Evolutionary conservation across 176 grass and related monocot species (phyloP).

Genomic region (Cenchrus fungigraminus): DNA sequence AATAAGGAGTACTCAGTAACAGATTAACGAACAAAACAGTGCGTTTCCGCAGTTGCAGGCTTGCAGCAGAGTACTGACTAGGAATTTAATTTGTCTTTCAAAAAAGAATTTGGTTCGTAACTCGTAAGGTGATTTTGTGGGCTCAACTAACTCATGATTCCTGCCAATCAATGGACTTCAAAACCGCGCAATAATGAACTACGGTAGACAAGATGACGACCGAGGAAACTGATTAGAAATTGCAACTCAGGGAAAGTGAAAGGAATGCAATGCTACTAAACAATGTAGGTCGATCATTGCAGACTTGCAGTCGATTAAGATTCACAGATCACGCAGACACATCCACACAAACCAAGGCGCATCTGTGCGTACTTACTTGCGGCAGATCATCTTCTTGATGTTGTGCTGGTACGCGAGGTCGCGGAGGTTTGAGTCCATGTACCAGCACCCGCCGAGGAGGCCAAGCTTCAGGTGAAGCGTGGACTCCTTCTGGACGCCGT

Average conservation of each 20-base stretch:
- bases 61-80: not conserved
- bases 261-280: not conserved
- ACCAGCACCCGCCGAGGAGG: not conserved
- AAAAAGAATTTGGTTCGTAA: too few species aligned
- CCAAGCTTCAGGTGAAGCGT: constrained; percentile 39
- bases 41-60: not conserved
- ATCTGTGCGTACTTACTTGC: constrained; percentile 31
- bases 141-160: not conserved
- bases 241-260: not conserved
- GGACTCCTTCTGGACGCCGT: constrained; percentile 48
- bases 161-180: not conserved
- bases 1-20: not conserved
- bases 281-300: not conserved
- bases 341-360: not conserved
- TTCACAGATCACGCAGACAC: not conserved
- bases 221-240: not conserved
- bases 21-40: not conserved
- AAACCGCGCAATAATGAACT: not conserved
- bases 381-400: constrained; percentile 39
- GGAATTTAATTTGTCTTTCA: not conserved
- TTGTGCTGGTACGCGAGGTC: constrained; percentile 34
- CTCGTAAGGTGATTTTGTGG: not conserved
- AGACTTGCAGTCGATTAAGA: not conserved
- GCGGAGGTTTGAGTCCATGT: constrained; percentile 5
- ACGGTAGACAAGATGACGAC: not conserved